Conservation (phyloP, 140 eudicot genomes). For the Oenanthe javanica region DNA sequence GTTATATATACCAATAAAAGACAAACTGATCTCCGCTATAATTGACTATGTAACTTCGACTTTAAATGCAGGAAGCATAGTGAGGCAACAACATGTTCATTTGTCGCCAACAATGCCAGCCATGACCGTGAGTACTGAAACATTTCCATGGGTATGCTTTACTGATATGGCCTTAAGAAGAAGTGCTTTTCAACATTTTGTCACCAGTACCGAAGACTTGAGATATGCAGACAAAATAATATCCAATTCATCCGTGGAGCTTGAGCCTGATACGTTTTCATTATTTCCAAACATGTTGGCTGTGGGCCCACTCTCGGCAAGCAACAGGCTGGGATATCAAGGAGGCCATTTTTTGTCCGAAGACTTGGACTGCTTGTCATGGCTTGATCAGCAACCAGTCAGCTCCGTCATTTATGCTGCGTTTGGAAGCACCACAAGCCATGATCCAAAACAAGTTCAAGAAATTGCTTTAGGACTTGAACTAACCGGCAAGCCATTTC, state of each 20-base stretch:
- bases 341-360: neutral
- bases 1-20: neutral
- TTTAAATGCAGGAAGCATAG: neutral
- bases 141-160: slow-evolving; percentile 1
- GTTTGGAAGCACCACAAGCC: neutral
- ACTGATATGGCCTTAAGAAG: neutral
- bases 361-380: slow-evolving; percentile 1
- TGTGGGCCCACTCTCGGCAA: neutral
- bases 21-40: neutral
- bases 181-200: neutral
- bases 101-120: neutral
- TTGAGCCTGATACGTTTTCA: neutral
- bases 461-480: neutral
- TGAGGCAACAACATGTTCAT: neutral
- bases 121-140: neutral
- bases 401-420: neutral
- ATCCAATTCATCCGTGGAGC: neutral
- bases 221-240: neutral
- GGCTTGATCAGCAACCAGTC: slow-evolving; percentile 3
- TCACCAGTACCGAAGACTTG: neutral
- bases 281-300: neutral
- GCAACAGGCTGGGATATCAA: slow-evolving; percentile 1
- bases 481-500: neutral
- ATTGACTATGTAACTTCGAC: neutral
- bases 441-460: neutral